Evolutionary conservation across 169 alveolate species (phyloP), one percentile per base, ranked within the genome.

Genomic region (Plasmodium gaboni): DNA sequence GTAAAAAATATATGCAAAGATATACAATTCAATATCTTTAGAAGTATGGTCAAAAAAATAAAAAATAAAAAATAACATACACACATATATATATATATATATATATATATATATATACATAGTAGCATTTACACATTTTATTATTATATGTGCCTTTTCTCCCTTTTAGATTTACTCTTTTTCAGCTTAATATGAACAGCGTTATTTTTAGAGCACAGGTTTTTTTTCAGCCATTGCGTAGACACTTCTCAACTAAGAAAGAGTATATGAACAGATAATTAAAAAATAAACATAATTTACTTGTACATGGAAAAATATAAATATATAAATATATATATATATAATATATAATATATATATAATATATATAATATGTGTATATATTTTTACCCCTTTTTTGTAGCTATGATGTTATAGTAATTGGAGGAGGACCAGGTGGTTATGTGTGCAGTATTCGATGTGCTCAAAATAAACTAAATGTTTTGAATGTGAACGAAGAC

Each of bases 381-480:
- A 26, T 26, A 26, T 26, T 26, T 32, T 32, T 32, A 55, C 17
- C 28, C 59, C 15, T 53, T 67, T 42, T 57, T 22, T 42, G 4
- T 70, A 93, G 96, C 69, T 96, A 93, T 83, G 99, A 97, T 67
- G 91, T 97, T 15, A 96, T 96, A 13, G 97, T 97, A 10, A 91
- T 97, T 12, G 99, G 99, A 2, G 99, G 97, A 1, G 99, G 99
- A 0, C 99, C 99, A 0, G 99, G 99, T 2, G 99, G 99, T 42
- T 98, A 98, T 88, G 98, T 97, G 38, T 97, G 99, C 53, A 99
- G 99, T 48, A 97, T 98, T 93, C 97, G 97, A 76, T 99, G 99
- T n/a, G 99, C 98, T 12, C 98, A 98, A 94, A 93, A 96, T 65
- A 99, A 99, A 42, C 89, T 98, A 61, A 97, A 97, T 93, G 98